Conservation (phyloP, 495 filamentous ascomycete genomes). For the Aspergillus ellipticus region DNA sequence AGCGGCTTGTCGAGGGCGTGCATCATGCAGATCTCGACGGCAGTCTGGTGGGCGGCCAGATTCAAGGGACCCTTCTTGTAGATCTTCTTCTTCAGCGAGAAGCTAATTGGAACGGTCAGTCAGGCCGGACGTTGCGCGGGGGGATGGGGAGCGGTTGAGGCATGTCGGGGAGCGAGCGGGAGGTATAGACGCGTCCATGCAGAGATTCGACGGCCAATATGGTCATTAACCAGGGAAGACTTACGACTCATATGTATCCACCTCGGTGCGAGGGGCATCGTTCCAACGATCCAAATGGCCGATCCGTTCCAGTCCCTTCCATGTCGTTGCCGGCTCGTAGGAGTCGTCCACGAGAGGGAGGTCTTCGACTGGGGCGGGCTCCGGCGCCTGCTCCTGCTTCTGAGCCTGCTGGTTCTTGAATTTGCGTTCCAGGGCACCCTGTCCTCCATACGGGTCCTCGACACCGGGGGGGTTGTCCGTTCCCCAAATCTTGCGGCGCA, state of each 20-base stretch:
- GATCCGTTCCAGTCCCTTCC: constrained; percentile 55
- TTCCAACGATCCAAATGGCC: constrained; percentile 51
- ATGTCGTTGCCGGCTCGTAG: constrained; percentile 57
- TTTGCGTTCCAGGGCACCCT: constrained; percentile 30
- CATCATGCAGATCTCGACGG: constrained; percentile 46
- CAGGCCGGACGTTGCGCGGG: too few species aligned
- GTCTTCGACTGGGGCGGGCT: constrained; percentile 8
- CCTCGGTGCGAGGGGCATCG: constrained; percentile 18
- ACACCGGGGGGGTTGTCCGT: constrained; percentile 51
- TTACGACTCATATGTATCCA: constrained; percentile 27
- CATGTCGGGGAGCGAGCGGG: too few species aligned
- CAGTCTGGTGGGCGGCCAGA: constrained; percentile 37
- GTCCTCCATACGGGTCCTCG: constrained; percentile 49
- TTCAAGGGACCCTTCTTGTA: constrained; percentile 18
- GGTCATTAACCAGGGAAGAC: constrained; percentile 10
- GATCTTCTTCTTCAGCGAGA: constrained; percentile 19
- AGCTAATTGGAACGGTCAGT: constrained; percentile 8
- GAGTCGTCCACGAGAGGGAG: constrained; percentile 11
- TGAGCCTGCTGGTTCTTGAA: constrained; percentile 20
- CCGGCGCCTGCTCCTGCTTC: constrained; percentile 14
- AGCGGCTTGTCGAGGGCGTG: constrained; percentile 33
- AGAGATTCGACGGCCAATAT: not conserved
- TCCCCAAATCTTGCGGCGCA: constrained; percentile 54
- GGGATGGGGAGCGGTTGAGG: too few species aligned
- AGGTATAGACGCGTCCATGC: not conserved